A percentile compares a stretch with the other conserved stretches of the same genome.
Conservation (phyloP, 2,329 filamentous ascomycete genomes). For the Phialophora verrucosa region DNA sequence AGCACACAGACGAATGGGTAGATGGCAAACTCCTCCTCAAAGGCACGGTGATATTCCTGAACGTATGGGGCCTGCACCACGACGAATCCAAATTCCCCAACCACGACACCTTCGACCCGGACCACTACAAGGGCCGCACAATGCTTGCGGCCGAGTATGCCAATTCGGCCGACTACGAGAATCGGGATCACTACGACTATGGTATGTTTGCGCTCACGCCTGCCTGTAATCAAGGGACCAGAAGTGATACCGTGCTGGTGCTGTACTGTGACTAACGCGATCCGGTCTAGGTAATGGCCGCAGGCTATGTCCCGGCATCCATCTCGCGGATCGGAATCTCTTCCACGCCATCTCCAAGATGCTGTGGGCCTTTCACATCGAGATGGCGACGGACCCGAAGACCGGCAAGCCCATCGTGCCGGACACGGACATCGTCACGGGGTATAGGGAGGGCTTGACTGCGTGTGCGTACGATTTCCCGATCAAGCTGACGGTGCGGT, state of each 20-base stretch:
- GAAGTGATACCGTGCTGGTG: slow-evolving; percentile 11
- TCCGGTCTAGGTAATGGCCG: slow-evolving; percentile 32
- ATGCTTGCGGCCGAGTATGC: slow-evolving; percentile 47
- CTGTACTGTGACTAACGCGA: too few relatives aligned
- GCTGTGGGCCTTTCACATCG: slow-evolving; percentile 44
- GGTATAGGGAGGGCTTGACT: slow-evolving; percentile 46
- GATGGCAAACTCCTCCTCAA: slow-evolving; percentile 56
- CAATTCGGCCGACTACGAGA: slow-evolving; percentile 43
- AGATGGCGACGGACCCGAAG: slow-evolving; percentile 28
- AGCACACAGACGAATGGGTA: slow-evolving; percentile 44
- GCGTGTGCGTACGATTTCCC: slow-evolving; percentile 44
- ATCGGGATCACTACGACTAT: slow-evolving; percentile 44
- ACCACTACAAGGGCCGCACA: slow-evolving; percentile 43
- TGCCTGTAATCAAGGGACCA: background rate
- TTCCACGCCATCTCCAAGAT: slow-evolving; percentile 41
- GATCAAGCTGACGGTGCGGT: slow-evolving; percentile 42
- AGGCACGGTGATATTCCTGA: slow-evolving; percentile 52
- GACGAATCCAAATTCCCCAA: slow-evolving; percentile 46
- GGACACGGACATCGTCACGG: slow-evolving; percentile 45
- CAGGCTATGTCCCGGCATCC: slow-evolving; percentile 44
- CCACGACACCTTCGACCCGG: slow-evolving; percentile 50
- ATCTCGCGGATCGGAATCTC: slow-evolving; percentile 44
- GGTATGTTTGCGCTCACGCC: slow-evolving; percentile 22
- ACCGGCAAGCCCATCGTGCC: slow-evolving; percentile 40
- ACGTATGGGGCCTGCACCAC: slow-evolving; percentile 56